Percentiles rank a stretch among this genome's conserved stretches.
Conservation (phyloP, 2,329 filamentous ascomycete species). For the Paracorniculantispora psalliotae region DNA sequence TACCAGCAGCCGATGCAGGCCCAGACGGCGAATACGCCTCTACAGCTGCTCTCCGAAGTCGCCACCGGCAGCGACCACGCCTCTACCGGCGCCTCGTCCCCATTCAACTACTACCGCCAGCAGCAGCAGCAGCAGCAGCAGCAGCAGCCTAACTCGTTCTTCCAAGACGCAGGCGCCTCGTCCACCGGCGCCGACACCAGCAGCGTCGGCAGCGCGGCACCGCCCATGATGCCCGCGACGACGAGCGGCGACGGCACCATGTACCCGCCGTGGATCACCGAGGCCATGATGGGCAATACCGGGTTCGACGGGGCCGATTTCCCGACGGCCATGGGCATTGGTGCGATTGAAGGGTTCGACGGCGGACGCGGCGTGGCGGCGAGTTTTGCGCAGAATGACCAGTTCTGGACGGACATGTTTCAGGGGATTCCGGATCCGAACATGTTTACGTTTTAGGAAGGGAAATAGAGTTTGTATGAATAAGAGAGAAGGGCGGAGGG, state of each 20-base stretch:
- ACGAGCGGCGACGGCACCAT: conserved; percentile 6
- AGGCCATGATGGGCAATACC: conserved; percentile 3
- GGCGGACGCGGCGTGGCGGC: conserved; percentile 20
- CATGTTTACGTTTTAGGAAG: conserved; percentile 34
- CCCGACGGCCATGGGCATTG: conserved; percentile 2
- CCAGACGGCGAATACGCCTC: conserved; percentile 43
- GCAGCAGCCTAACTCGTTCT: neutral
- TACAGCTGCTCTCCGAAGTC: conserved; percentile 53
- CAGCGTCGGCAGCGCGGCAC: conserved; percentile 11
- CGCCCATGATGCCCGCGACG: too few species aligned
- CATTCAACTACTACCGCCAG: neutral
- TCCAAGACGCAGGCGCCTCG: neutral
- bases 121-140: neutral
- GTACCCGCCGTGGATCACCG: conserved; percentile 10
- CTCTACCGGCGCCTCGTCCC: conserved; percentile 13
- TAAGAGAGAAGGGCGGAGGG: too few species aligned
- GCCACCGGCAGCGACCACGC: conserved; percentile 40
- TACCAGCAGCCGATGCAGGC: conserved; percentile 14
- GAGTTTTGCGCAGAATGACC: conserved; percentile 36
- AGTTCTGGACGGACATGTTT: conserved; percentile 35
- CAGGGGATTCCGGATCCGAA: conserved; percentile 29
- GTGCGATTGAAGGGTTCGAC: neutral
- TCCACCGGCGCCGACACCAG: neutral
- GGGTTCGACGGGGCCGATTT: neutral
- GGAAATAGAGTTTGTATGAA: too few species aligned